Evolutionary conservation across 768 basidiomycete genomes (phyloP).

Genomic region (Sistotremastrum suecicum): DNA sequence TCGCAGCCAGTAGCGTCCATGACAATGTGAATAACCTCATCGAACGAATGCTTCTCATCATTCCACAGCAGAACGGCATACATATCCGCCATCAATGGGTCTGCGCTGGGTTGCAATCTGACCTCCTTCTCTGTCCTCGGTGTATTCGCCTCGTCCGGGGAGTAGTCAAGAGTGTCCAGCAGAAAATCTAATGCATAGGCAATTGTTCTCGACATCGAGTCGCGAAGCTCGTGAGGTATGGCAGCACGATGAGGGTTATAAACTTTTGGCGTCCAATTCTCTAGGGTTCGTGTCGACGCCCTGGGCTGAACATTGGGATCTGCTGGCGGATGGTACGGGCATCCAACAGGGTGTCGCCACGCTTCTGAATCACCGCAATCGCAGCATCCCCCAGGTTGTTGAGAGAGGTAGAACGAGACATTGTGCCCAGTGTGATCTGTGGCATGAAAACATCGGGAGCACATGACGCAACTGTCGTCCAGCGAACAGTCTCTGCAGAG

Average conservation of each 20-base stretch:
- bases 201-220: constrained; percentile 62
- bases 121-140: constrained; percentile 56
- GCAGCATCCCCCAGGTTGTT: constrained; percentile 86
- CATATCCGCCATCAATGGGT: constrained; percentile 67
- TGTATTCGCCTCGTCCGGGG: constrained; percentile 63
- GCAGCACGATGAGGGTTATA: constrained; percentile 41
- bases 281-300: constrained; percentile 5
- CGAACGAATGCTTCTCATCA: constrained; percentile 92
- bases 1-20: constrained; percentile 38
- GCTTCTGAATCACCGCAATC: constrained; percentile 90
- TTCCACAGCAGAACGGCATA: constrained; percentile 86
- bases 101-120: constrained; percentile 57
- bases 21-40: constrained; percentile 69
- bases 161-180: constrained; percentile 68
- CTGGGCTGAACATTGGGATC: constrained; percentile 16
- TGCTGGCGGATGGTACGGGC: constrained; percentile 56
- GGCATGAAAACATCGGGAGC: constrained; percentile 78
- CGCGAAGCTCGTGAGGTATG: constrained; percentile 51
- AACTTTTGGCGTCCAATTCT: constrained; percentile 23
- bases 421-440: constrained; percentile 83
- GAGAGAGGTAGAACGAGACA: constrained; percentile 84
- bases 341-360: constrained; percentile 56
- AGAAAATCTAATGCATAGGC: constrained; percentile 72
- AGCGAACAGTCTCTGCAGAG: constrained; percentile 69
- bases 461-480: constrained; percentile 84